Conservation (phyloP, 768 basidiomycete genomes). For the Gymnopilus dilepis region DNA sequence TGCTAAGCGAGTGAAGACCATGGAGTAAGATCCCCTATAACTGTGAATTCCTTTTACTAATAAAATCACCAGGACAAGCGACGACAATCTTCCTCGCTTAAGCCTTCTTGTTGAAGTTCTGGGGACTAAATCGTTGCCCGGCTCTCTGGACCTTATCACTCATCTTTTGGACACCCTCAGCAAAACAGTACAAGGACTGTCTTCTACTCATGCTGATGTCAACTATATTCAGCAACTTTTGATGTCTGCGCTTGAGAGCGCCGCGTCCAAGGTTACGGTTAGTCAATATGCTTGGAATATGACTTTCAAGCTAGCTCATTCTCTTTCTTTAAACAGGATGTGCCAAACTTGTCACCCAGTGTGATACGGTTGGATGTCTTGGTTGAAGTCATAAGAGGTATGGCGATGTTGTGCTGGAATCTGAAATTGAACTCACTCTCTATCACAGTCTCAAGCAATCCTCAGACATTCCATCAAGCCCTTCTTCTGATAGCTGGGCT, state of each 20-base stretch:
- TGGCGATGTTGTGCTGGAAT: slow-evolving; percentile 18
- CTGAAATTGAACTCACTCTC: slow-evolving; percentile 7
- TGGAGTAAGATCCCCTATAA: slow-evolving; percentile 45
- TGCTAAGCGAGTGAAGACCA: slow-evolving; percentile 68
- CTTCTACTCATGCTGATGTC: slow-evolving; percentile 63
- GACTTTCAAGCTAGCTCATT: neutral
- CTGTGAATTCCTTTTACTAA: neutral
- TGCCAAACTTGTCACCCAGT: slow-evolving; percentile 55
- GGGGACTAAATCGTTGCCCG: slow-evolving; percentile 64
- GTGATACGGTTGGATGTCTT: slow-evolving; percentile 82
- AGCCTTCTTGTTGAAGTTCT: slow-evolving; percentile 73
- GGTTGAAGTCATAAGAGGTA: slow-evolving; percentile 86
- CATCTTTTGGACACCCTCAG: slow-evolving; percentile 75
- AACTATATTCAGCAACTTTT: slow-evolving; percentile 84
- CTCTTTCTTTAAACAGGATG: slow-evolving; percentile 46
- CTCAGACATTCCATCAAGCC: slow-evolving; percentile 94
- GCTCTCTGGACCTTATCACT: slow-evolving; percentile 73
- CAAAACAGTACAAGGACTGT: slow-evolving; percentile 61
- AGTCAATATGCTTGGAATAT: slow-evolving; percentile 24
- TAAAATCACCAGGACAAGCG: slow-evolving; percentile 33
- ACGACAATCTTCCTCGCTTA: slow-evolving; percentile 51
- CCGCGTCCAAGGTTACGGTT: slow-evolving; percentile 62
- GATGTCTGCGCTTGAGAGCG: slow-evolving; percentile 79
- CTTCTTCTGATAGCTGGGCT: slow-evolving; percentile 85
- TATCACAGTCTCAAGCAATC: slow-evolving; percentile 78